Evolutionary conservation across 1,284 basidiomycete genomes (phyloP), one percentile per base, ranked within the genome.

Genomic region (Jaminaea rosea): DNA sequence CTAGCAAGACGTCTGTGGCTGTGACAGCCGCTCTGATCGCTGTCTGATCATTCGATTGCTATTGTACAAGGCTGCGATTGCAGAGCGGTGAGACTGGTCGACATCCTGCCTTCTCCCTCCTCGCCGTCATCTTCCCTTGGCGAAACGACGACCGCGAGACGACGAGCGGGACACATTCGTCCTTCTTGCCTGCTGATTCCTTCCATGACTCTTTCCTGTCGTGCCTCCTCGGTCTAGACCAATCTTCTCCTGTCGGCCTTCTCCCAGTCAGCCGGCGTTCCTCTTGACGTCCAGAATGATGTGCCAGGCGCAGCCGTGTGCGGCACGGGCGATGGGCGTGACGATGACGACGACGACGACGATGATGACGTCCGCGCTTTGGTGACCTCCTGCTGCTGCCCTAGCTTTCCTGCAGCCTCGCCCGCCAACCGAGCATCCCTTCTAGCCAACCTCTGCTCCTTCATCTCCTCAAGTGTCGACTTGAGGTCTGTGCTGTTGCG

Each of bases 391-490:
- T 10, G 31, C 10, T 10, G 10, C 10, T 10, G 10, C 31, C 26
- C 41, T 10, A 23, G 13, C 41, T 19, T 42, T 24, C 26, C 41
- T 13, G 11, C 19, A 13, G 28, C 52, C 2, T 59, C 5, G 10
- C 60, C 47, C 11, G 50, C 55, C n/a, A n/a, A n/a, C n/a, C n/a
- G n/a, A n/a, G n/a, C 52, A 13, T 68, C 44, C 17, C 58, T 19
- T 24, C 54, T 59, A 0, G 59, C 59, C n/a, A 68, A 32, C 7
- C 65, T 37, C 19, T 63, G 54, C 8, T 49, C 44, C 27, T 57
- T 59, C 49, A 64, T 52, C 42, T 66, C 65, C 21, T 63, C 63
- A 15, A 65, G 26, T 23, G 63, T 55, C 2, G 51, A 37, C 23
- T 52, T 53, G 11, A 68, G 34, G 21, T 60, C 65, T n/a, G 56